Evolutionary conservation across 2,329 filamentous ascomycete species (phyloP).

Genomic region (Fusarium sp.): DNA sequence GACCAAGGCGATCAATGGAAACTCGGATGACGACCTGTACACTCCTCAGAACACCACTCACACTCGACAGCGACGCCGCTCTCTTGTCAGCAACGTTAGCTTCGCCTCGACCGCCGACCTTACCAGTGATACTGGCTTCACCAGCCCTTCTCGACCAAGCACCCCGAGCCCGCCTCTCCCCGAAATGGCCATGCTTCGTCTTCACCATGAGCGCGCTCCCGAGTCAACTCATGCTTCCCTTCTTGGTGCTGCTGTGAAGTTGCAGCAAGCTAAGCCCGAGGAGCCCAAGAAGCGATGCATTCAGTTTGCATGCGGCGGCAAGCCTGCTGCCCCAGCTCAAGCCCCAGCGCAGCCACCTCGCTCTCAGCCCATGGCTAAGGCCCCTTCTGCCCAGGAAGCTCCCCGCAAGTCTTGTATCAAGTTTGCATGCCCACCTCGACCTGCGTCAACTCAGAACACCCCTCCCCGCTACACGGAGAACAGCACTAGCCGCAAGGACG

Average conservation of each 20-base stretch:
- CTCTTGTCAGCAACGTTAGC: conserved; percentile 83
- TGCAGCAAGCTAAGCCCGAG: conserved; percentile 55
- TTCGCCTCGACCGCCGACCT: conserved; percentile 86
- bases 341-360: conserved; percentile 43
- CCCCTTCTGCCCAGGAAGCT: conserved; percentile 52
- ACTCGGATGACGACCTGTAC: conserved; percentile 67
- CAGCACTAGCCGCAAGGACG: conserved; percentile 8
- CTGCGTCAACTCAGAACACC: conserved; percentile 55
- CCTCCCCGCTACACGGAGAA: conserved; percentile 46
- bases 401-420: conserved; percentile 74
- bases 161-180: conserved; percentile 89
- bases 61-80: conserved; percentile 64
- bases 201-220: conserved; percentile 49
- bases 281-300: conserved; percentile 83
- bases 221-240: conserved; percentile 45
- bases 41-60: conserved; percentile 52
- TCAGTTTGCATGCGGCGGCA: conserved; percentile 85
- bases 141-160: conserved; percentile 87
- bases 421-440: conserved; percentile 76
- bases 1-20: conserved; percentile 82
- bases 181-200: conserved; percentile 61
- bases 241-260: conserved; percentile 39
- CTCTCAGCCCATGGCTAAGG: conserved; percentile 49
- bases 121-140: conserved; percentile 93
- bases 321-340: conserved; percentile 59